Evolutionary conservation across 2,329 filamentous ascomycete species (phyloP).

Genomic region (Ilyonectria sp.): DNA sequence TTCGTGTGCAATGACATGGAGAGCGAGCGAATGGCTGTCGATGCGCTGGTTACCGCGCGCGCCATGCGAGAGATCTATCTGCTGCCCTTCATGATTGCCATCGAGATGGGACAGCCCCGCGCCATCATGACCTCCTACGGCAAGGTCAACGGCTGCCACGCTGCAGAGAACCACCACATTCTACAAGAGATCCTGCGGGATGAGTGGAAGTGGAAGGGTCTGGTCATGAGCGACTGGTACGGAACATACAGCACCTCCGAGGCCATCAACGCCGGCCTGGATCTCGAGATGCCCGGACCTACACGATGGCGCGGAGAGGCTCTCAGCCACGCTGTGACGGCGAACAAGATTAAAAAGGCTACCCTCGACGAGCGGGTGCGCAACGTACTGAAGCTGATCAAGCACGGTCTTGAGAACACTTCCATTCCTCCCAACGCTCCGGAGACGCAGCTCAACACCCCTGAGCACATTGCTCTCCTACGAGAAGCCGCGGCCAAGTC

Average conservation of each 20-base stretch:
- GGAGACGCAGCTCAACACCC: constrained; percentile 35
- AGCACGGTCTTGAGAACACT: constrained; percentile 37
- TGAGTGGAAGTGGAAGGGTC: constrained; percentile 54
- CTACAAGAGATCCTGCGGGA: constrained; percentile 48
- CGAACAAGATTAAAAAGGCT: constrained; percentile 47
- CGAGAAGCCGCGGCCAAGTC: constrained; percentile 67
- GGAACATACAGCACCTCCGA: constrained; percentile 51
- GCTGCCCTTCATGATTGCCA: constrained; percentile 37
- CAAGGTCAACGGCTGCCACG: constrained; percentile 47
- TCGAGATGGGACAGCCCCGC: constrained; percentile 32
- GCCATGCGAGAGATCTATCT: constrained; percentile 37
- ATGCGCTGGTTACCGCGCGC: constrained; percentile 18
- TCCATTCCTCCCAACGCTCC: constrained; percentile 31
- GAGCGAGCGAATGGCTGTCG: constrained; percentile 27
- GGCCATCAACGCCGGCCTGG: constrained; percentile 49
- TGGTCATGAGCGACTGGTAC: constrained; percentile 55
- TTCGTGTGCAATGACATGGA: constrained; percentile 36
- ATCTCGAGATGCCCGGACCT: constrained; percentile 57
- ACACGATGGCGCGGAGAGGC: constrained; percentile 47
- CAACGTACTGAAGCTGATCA: constrained; percentile 52
- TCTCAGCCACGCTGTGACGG: constrained; percentile 44
- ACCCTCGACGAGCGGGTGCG: constrained; percentile 49
- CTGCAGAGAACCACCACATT: constrained; percentile 41
- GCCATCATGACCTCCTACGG: constrained; percentile 41
- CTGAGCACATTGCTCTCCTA: constrained; percentile 47